Evolutionary conservation across 371 early-diverging fungal species (phyloP), one percentile per base, ranked within the genome.

Genomic region (Blakeslea trispora): DNA sequence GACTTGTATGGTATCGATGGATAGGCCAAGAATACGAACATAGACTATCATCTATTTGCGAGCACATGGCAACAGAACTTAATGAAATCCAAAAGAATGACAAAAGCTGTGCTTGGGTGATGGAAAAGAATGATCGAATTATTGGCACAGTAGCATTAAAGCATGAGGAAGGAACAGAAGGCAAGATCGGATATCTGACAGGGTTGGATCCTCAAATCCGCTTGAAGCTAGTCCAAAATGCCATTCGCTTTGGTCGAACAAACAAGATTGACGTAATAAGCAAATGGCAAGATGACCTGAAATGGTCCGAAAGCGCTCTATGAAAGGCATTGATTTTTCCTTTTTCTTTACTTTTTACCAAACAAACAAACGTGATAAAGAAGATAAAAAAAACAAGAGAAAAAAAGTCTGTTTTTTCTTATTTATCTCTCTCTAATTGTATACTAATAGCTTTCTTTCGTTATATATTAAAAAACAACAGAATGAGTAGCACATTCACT

Each of bases 191-290:
- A 15, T 63, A 54, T 56, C 52, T 71, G 64, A 71, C 66, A 63
- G 72, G 61, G 48, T 32, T 54, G 11, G 59, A 65, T 45, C 41
- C 69, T 15, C 55, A 56, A 50, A 57, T 58, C 17, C 64, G 69
- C 24, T 57, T 68, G n/a, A 46, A 59, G n/a, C 41, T 77, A 43
- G 68, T 77, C 45, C 60, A 67, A 51, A 67, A 53, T 50, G 74
- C 66, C 28, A 67, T 77, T 45, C 58, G 59, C 51, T 73, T 71
- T 58, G 77, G 74, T 62, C 67, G 64, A 65, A 47, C 65, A 41
- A 61, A 71, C 46, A 61, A 67, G 34, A 71, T 77, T 50, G 46
- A 62, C 28, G 77, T 77, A 19, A 60, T 77, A 50, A 68, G 69
- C 46, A 69, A 72, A 66, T 56, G 64, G 67, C 24, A 54, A 39